These are phyloP conservation scores for Cercospora sojina DNA, from an alignment of 2,329 filamentous ascomycete genomes.

Conservation along the genomic window DNA sequence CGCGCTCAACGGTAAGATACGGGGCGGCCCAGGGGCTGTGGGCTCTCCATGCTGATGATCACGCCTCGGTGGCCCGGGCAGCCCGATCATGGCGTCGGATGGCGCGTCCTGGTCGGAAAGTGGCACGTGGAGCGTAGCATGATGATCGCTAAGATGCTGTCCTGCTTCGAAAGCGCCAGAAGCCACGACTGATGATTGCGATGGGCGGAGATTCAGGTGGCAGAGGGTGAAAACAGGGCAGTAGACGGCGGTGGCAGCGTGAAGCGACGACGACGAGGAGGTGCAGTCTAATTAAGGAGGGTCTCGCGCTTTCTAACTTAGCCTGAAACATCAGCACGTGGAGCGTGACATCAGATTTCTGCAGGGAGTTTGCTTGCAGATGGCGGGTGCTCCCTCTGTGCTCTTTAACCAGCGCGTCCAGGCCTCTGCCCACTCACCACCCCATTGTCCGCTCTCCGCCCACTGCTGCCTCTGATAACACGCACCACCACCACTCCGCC, in stretches of 20 bases:
- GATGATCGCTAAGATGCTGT: slow-evolving; percentile 13
- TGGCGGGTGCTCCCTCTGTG: background rate
- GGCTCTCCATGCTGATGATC: slow-evolving; percentile 4
- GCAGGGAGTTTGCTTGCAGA: background rate
- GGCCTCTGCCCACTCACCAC: background rate
- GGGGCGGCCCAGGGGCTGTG: background rate
- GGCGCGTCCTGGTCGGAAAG: slow-evolving; percentile 20
- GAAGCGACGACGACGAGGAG: background rate
- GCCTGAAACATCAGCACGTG: slow-evolving; percentile 6
- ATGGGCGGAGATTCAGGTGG: background rate
- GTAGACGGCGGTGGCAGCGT: background rate
- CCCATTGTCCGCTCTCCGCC: background rate
- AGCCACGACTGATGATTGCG: slow-evolving; percentile 16
- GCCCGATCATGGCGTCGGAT: slow-evolving; percentile 11
- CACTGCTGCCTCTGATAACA: background rate
- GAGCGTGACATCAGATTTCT: slow-evolving; percentile 1
- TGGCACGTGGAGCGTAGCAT: slow-evolving; percentile 14
- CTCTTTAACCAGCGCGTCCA: background rate
- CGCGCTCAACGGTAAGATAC: slow-evolving; percentile 32
- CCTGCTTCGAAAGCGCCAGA: slow-evolving; percentile 2
- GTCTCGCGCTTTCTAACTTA: background rate
- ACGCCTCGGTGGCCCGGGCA: background rate
- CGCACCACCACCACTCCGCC: background rate
- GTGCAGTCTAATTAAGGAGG: slow-evolving; percentile 2
- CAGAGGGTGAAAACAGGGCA: background rate